A percentile compares a stretch with the other conserved stretches of the same genome.
phyloP scores from a whole-genome alignment of 768 basidiomycete species.

The Podaxis mareebaensis region DNA sequence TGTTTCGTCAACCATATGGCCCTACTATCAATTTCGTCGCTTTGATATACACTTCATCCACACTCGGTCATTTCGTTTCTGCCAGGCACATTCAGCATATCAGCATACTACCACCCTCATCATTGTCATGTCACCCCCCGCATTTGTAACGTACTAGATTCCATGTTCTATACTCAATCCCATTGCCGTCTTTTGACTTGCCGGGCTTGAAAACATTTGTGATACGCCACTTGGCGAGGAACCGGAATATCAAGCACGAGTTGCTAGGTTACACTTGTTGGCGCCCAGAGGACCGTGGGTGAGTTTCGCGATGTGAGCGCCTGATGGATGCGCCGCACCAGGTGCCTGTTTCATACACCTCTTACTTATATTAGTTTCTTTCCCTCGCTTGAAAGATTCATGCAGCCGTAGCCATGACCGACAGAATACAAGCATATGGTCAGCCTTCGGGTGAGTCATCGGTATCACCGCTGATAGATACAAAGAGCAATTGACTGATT shows the following conservation, averaged over 20 bases:
- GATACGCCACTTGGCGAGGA: not conserved
- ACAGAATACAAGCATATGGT: slow-evolving; percentile 4
- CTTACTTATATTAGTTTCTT: not conserved
- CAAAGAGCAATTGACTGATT: not conserved
- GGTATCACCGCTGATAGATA: not conserved
- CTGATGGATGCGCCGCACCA: slow-evolving; percentile 1
- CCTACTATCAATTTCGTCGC: slow-evolving; percentile 29
- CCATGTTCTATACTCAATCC: slow-evolving; percentile 7
- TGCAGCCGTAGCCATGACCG: not conserved
- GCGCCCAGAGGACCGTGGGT: slow-evolving; percentile 8
- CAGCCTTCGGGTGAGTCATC: slow-evolving; percentile 4
- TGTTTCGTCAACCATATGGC: slow-evolving; percentile 31
- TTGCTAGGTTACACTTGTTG: not conserved
- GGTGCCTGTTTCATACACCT: not conserved
- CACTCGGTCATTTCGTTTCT: slow-evolving; percentile 25
- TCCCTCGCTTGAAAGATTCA: not conserved
- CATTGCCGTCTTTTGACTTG: not conserved
- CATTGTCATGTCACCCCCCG: slow-evolving; percentile 35
- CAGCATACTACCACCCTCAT: slow-evolving; percentile 33
- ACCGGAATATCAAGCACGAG: not conserved
- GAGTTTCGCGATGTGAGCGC: slow-evolving; percentile 2
- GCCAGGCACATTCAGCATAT: slow-evolving; percentile 30
- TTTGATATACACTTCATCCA: slow-evolving; percentile 38
- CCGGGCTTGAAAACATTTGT: not conserved
- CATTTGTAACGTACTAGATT: slow-evolving; percentile 18